A percentile compares a stretch with the other conserved stretches of the same genome.
Evolutionary conservation across 2,329 filamentous ascomycete genomes (phyloP).

Genomic region (Fusarium begoniae): DNA sequence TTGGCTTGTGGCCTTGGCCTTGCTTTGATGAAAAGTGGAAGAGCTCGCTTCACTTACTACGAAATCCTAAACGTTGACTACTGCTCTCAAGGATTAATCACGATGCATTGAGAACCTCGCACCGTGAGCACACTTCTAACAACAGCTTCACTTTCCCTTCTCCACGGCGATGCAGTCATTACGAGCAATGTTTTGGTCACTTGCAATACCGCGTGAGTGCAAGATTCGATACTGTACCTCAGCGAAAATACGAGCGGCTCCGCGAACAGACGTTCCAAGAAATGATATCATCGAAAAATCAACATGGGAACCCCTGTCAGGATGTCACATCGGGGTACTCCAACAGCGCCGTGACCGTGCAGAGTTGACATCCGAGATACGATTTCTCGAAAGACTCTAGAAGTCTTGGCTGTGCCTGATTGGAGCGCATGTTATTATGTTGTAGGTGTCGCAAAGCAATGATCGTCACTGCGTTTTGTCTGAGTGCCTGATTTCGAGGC

Average conservation of each 20-base stretch:
- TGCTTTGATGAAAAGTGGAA: background rate
- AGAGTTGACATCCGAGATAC: background rate
- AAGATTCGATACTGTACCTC: background rate
- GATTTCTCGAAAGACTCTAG: constrained; percentile 16
- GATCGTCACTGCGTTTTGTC: constrained; percentile 9
- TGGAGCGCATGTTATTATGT: constrained; percentile 35
- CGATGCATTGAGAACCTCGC: background rate
- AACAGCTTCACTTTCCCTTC: background rate
- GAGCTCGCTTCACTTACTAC: background rate
- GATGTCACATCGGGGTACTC: constrained; percentile 8
- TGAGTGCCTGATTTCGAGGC: background rate
- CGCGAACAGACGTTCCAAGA: constrained; percentile 12
- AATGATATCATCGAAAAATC: constrained; percentile 28
- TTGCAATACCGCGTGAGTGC: background rate
- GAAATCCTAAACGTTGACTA: background rate
- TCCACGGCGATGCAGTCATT: background rate
- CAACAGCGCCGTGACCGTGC: background rate
- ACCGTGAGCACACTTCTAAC: no score
- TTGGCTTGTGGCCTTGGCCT: background rate
- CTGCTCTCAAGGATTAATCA: no score
- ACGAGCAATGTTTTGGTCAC: background rate
- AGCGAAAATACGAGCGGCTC: constrained; percentile 11
- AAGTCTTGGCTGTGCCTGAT: constrained; percentile 9
- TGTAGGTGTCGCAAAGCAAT: constrained; percentile 3
- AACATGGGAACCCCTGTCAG: background rate